These are phyloP conservation scores for Opeltia flavorubescens DNA, from an alignment of 495 filamentous ascomycete genomes.

Conservation along the genomic window DNA sequence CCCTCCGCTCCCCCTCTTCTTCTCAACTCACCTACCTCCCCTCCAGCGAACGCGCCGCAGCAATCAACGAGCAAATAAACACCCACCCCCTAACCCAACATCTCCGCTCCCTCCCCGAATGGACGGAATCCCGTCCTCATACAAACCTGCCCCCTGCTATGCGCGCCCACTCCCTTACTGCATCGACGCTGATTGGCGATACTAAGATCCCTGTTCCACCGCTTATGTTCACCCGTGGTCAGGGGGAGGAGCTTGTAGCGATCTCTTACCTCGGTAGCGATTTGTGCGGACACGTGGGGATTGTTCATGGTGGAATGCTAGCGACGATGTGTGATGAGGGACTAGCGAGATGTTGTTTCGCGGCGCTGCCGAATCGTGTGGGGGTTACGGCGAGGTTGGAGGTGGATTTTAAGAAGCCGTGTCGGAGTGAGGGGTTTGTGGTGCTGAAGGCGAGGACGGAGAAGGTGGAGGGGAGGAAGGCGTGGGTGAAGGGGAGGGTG, in stretches of 20 bases:
- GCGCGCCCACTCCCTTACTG: conserved; percentile 65
- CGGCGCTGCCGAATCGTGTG: conserved; percentile 74
- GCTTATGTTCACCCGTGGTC: conserved; percentile 50
- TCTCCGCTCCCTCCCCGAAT: conserved; percentile 53
- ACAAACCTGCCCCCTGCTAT: conserved; percentile 60
- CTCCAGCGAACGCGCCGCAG: conserved; percentile 39
- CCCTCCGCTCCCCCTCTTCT: conserved; percentile 59
- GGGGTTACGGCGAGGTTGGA: conserved; percentile 85
- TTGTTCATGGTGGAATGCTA: conserved; percentile 81
- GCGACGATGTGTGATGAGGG: conserved; percentile 91
- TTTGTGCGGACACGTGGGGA: conserved; percentile 81
- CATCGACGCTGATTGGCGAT: conserved; percentile 61
- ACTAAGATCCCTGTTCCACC: conserved; percentile 75
- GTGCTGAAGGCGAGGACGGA: conserved; percentile 69
- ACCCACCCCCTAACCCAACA: conserved; percentile 54
- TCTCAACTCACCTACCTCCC: conserved; percentile 54
- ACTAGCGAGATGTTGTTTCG: conserved; percentile 79
- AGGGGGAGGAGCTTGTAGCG: conserved; percentile 57
- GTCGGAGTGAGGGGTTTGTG: conserved; percentile 59
- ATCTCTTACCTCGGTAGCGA: conserved; percentile 69
- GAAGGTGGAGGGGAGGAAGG: conserved; percentile 88
- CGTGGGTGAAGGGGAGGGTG: conserved; percentile 86
- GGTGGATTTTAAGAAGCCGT: conserved; percentile 75
- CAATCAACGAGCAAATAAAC: conserved; percentile 58
- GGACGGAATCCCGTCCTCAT: conserved; percentile 70